Evolutionary conservation across 306 rosid genomes (phyloP).

Genomic region (Calophaca sinica): DNA sequence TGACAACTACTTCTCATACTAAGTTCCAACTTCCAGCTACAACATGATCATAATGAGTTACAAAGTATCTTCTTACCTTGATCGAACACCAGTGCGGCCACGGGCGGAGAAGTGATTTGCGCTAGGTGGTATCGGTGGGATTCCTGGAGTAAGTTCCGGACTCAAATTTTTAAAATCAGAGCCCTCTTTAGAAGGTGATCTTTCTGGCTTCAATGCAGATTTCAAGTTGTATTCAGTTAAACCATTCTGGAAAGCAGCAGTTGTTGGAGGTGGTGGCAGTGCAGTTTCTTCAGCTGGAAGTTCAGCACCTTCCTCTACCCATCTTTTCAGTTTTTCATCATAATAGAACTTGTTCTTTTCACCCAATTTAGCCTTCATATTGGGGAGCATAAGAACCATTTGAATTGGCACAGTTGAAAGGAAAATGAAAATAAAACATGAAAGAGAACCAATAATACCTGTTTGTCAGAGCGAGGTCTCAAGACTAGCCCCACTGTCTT

Average conservation of each 20-base stretch:
- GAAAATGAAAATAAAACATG: not conserved
- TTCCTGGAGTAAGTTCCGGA: slow-evolving; percentile 65
- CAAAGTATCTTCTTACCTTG: slow-evolving; percentile 65
- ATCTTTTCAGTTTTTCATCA: slow-evolving; percentile 87
- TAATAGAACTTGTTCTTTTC: slow-evolving; percentile 88
- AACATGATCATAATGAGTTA: slow-evolving; percentile 1
- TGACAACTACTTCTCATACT: not conserved
- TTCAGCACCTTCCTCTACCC: slow-evolving; percentile 93
- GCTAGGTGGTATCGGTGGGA: slow-evolving; percentile 84
- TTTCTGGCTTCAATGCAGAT: slow-evolving; percentile 67
- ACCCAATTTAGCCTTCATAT: slow-evolving; percentile 87
- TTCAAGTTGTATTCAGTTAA: slow-evolving; percentile 69
- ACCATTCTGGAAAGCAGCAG: slow-evolving; percentile 73
- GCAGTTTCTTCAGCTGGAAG: slow-evolving; percentile 78
- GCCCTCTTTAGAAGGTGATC: slow-evolving; percentile 52
- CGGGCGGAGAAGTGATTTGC: slow-evolving; percentile 78
- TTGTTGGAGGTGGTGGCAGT: slow-evolving; percentile 82
- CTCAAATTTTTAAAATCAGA: slow-evolving; percentile 50
- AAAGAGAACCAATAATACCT: slow-evolving; percentile 60
- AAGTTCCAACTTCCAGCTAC: not conserved
- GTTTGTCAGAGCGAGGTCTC: slow-evolving; percentile 76
- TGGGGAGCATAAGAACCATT: slow-evolving; percentile 39
- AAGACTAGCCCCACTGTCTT: slow-evolving; percentile 75
- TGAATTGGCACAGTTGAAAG: slow-evolving; percentile 14
- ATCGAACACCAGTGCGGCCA: slow-evolving; percentile 77